Conservation (phyloP, 768 basidiomycete species). For the Agaricus subrufescens region DNA sequence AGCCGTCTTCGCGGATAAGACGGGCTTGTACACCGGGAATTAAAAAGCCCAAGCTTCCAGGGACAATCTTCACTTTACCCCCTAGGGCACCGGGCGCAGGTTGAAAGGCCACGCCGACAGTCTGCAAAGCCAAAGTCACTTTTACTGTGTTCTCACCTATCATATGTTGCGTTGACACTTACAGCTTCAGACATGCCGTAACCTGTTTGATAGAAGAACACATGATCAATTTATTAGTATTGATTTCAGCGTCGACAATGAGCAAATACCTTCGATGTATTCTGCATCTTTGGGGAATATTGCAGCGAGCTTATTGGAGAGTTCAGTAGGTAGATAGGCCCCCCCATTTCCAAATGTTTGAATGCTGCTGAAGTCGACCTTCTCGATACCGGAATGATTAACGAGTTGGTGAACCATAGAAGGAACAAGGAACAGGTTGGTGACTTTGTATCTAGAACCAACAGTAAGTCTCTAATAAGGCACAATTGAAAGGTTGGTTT, state of each 20-base stretch:
- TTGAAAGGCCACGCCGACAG: slow-evolving; percentile 43
- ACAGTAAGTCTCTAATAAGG: neutral
- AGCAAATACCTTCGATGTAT: slow-evolving; percentile 38
- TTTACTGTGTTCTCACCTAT: neutral
- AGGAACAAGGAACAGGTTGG: slow-evolving; percentile 47
- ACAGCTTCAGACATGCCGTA: slow-evolving; percentile 72
- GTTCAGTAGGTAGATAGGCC: slow-evolving; percentile 59
- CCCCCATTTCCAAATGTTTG: slow-evolving; percentile 45
- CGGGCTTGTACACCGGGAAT: slow-evolving; percentile 61
- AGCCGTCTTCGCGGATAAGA: slow-evolving; percentile 52
- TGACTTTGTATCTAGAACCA: slow-evolving; percentile 46
- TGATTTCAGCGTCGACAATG: too few relatives aligned
- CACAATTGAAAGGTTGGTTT: neutral
- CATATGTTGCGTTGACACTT: slow-evolving; percentile 17
- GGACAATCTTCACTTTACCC: slow-evolving; percentile 31
- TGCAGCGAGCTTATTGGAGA: slow-evolving; percentile 33
- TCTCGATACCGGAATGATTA: slow-evolving; percentile 41
- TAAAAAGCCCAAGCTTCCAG: slow-evolving; percentile 51
- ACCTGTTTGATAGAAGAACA: slow-evolving; percentile 27
- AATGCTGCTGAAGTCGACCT: slow-evolving; percentile 50
- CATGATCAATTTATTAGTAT: too few relatives aligned
- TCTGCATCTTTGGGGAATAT: slow-evolving; percentile 27
- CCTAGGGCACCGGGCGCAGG: slow-evolving; percentile 40
- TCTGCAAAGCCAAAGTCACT: slow-evolving; percentile 30
- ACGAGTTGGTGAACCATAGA: slow-evolving; percentile 62